These are phyloP conservation scores for Austroboletus olivaceoglutinosus DNA, from an alignment of 1,284 basidiomycete species.

Conservation along the genomic window DNA sequence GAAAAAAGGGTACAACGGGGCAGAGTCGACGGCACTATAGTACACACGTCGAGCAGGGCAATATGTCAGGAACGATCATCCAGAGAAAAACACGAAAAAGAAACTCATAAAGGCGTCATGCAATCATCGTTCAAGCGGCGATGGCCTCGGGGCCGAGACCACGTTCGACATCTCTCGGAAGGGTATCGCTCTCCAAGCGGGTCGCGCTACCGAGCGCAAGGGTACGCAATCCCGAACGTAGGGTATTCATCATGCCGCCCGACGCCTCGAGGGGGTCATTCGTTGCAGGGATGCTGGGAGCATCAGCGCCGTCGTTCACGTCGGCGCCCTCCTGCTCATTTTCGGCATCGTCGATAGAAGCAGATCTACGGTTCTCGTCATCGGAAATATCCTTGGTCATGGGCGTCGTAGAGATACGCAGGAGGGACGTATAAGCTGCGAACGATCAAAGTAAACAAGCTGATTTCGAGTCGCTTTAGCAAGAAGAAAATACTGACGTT, in stretches of 20 bases:
- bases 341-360: conserved; percentile 36
- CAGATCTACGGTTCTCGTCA: conserved; percentile 35
- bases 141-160: conserved; percentile 23
- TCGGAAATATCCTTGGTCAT: conserved; percentile 47
- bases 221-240: conserved; percentile 36
- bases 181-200: conserved; percentile 22
- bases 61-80: not conserved
- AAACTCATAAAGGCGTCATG: no score
- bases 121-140: conserved; percentile 10
- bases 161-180: conserved; percentile 39
- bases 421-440: conserved; percentile 82
- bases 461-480: not conserved
- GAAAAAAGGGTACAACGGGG: not conserved
- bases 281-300: not conserved
- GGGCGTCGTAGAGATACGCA: conserved; percentile 77
- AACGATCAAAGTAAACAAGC: not conserved
- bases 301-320: not conserved
- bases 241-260: conserved; percentile 31
- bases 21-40: not conserved
- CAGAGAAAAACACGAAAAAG: not conserved
- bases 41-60: not conserved
- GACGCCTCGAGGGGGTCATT: conserved; percentile 18
- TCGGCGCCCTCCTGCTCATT: conserved; percentile 20
- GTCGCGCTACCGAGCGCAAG: conserved; percentile 18
- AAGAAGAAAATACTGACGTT: conserved; percentile 62